Evolutionary conservation across 192 early-diverging fungal species (phyloP).

Genomic region (Phlyctochytrium arcticum): DNA sequence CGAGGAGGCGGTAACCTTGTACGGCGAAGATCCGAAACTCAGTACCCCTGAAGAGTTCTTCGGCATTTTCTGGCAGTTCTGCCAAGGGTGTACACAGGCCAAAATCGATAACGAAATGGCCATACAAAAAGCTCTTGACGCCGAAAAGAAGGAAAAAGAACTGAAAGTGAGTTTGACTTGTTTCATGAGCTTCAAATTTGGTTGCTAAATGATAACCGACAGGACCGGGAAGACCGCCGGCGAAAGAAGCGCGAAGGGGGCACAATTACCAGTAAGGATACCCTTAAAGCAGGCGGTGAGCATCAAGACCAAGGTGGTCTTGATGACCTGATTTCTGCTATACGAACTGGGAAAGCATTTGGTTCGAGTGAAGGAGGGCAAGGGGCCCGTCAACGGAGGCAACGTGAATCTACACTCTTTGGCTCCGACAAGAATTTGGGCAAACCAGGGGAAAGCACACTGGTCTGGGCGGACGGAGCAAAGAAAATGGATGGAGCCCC

Average conservation of each 20-base stretch:
- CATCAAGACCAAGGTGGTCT: conserved; percentile 36
- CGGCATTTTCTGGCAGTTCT: conserved; percentile 41
- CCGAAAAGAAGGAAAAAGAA: conserved; percentile 40
- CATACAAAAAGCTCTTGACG: conserved; percentile 34
- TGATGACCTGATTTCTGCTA: conserved; percentile 48
- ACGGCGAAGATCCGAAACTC: conserved; percentile 48
- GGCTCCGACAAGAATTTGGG: no score
- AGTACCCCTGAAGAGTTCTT: conserved; percentile 54
- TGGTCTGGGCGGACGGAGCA: not conserved
- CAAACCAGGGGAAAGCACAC: not conserved
- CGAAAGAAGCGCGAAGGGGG: conserved; percentile 33
- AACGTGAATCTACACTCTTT: not conserved
- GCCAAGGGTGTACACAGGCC: conserved; percentile 29
- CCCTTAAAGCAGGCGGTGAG: not conserved
- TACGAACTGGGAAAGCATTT: conserved; percentile 46
- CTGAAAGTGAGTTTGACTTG: conserved; percentile 20
- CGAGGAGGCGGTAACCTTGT: conserved; percentile 31
- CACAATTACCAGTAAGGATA: not conserved
- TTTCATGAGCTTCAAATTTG: not conserved
- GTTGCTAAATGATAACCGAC: not conserved
- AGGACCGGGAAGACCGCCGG: conserved; percentile 44
- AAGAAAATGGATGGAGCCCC: not conserved
- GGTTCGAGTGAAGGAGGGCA: not conserved
- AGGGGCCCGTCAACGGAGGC: conserved; percentile 5
- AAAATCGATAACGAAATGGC: conserved; percentile 42